phyloP scores from a whole-genome alignment of 495 filamentous ascomycete species.

The Penicillium odoratum region DNA sequence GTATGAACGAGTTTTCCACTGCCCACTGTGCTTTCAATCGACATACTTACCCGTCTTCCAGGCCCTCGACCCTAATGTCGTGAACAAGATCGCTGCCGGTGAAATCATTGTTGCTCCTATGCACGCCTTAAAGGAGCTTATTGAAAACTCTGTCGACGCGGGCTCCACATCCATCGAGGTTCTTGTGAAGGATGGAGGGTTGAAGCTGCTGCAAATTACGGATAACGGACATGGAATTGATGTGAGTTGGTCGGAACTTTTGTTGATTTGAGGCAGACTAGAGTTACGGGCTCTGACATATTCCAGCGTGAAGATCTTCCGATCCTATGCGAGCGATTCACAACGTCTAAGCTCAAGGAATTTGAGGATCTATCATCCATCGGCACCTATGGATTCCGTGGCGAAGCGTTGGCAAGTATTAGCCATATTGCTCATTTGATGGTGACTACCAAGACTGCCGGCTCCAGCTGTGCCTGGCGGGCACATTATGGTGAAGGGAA shows the following conservation, averaged over 20 bases:
- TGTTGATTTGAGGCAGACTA: background rate
- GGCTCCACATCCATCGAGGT: constrained; percentile 91
- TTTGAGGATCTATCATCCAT: constrained; percentile 95
- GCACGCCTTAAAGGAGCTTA: constrained; percentile 94
- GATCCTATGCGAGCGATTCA: constrained; percentile 95
- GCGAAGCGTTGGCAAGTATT: constrained; percentile 96
- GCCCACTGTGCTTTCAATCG: background rate
- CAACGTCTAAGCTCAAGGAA: constrained; percentile 91
- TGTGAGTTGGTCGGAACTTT: constrained; percentile 48
- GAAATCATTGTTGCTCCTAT: constrained; percentile 98
- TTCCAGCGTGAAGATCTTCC: constrained; percentile 81
- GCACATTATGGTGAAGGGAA: constrained; percentile 86
- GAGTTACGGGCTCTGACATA: constrained; percentile 13
- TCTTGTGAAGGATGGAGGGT: constrained; percentile 91
- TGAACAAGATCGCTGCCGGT: constrained; percentile 99
- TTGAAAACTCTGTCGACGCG: constrained; percentile 97
- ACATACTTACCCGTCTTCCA: constrained; percentile 29
- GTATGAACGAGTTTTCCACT: constrained; percentile 23
- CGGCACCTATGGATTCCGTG: constrained; percentile 94
- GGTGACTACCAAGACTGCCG: constrained; percentile 89
- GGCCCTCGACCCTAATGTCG: constrained; percentile 91
- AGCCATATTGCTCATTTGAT: constrained; percentile 97
- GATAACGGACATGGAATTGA: constrained; percentile 98
- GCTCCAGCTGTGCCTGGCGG: constrained; percentile 86
- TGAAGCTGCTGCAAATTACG: constrained; percentile 95